Base-by-base conservation (phyloP, 2,329 filamentous ascomycete genomes). In the Diplocarpon rosae region DNA sequence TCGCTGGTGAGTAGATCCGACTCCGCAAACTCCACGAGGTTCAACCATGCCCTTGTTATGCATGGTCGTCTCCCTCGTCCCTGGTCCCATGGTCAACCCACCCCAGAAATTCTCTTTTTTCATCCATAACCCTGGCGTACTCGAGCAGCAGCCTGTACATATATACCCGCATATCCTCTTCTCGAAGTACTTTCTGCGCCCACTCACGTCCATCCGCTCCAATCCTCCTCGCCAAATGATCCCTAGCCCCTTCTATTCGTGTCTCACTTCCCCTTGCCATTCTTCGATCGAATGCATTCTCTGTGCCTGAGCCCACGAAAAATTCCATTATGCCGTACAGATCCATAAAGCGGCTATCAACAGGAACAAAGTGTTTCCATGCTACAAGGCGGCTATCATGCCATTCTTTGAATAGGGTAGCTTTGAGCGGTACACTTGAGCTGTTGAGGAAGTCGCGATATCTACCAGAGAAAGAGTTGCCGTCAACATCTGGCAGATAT, bases 361-460 rank as follows among this genome's bases (percentile, higher is more conserved):
- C 80, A 5, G 85, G 85, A 2, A 87, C 78, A 54, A 85, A 89
- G 62, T 90, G 85, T 56, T 78, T 76, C 85, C 85, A 90, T 0
- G 83, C 71, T 1, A 85, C 65, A 1, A 90, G 67, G 1, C 85
- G 71, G 40, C 71, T 72, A 58, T 88, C 84, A 57, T 88, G 83
- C 85, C 84, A 89, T 60, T 90, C 85, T 11, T 74, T 71, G 64
- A 79, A 89, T 16, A 89, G 65, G 0, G 83, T 86, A 1, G 80
- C 75, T 65, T 89, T 89, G 65, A 90, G 74, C 0, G 81, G 81
- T 8, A 87, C 62, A 3, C 73, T 78, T 0, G 75, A 81, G 20
- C 75, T 81, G 27, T 73, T 69, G 29, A 89, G 64, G 59, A 88
- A 85, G 0, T 72, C 75, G 1, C 78, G 69, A 53, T 80, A 85